These are phyloP conservation scores for Tetradesmus obliquus DNA, from an alignment of 139 green algal species.

Conservation along the genomic window DNA sequence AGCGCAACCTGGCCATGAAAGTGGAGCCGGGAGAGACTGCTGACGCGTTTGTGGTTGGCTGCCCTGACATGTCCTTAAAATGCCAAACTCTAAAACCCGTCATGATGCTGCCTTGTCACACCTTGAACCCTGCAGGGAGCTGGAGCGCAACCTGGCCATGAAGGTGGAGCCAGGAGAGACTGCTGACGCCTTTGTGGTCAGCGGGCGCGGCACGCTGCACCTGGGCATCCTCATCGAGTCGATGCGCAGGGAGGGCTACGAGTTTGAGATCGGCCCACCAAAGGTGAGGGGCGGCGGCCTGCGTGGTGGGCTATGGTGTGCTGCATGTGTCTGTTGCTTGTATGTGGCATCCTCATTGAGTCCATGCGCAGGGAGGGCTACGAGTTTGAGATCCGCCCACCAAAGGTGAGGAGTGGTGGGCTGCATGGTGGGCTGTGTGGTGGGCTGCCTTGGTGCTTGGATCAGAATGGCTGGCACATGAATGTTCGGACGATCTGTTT, in stretches of 20 bases:
- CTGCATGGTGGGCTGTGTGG: neutral
- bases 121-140: slow-evolving; percentile 59
- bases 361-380: slow-evolving; percentile 96
- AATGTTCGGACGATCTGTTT: too few species aligned
- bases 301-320: neutral
- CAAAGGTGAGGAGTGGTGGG: slow-evolving; percentile 63
- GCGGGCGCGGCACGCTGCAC: slow-evolving; percentile 90
- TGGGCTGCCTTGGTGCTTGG: neutral
- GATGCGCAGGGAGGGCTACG: slow-evolving; percentile 94
- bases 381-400: slow-evolving; percentile 92
- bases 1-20: slow-evolving; percentile 96
- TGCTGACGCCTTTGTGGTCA: slow-evolving; percentile 95
- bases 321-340: neutral
- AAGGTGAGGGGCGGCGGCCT: slow-evolving; percentile 55
- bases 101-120: slow-evolving; percentile 10
- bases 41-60: slow-evolving; percentile 83
- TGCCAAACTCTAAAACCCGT: slow-evolving; percentile 55
- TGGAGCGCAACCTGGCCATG: slow-evolving; percentile 98
- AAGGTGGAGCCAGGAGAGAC: slow-evolving; percentile 92
- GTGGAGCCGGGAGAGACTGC: slow-evolving; percentile 92
- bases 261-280: slow-evolving; percentile 94
- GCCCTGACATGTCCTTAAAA: too few species aligned
- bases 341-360: slow-evolving; percentile 94
- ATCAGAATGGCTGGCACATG: neutral
- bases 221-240: slow-evolving; percentile 98